phyloP scores from a whole-genome alignment of 768 basidiomycete species.

The Dentipellis sp. region DNA sequence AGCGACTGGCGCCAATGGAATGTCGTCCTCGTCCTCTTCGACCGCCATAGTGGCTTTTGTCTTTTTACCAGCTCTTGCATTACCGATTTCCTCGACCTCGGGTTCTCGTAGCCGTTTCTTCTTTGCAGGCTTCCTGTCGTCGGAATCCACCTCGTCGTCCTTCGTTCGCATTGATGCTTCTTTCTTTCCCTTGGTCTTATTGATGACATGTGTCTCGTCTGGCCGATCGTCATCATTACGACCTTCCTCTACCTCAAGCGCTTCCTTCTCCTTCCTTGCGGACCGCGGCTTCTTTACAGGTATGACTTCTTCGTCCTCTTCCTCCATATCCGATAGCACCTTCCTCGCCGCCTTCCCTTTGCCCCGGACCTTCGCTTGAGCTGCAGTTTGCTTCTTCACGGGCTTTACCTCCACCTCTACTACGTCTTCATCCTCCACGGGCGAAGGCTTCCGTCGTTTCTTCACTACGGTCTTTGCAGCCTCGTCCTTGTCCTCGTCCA shows the following conservation, averaged over 20 bases:
- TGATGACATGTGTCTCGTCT: too few relatives aligned
- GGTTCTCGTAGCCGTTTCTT: background rate
- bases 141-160: background rate
- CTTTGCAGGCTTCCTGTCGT: background rate
- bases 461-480: too few relatives aligned
- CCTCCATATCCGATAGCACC: background rate
- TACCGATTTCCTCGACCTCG: too few relatives aligned
- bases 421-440: too few relatives aligned
- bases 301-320: background rate
- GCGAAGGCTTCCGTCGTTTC: too few relatives aligned
- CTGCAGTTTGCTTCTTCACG: constrained; percentile 20
- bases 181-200: too few relatives aligned
- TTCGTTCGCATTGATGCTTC: background rate
- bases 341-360: constrained; percentile 1
- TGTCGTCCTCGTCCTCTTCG: background rate
- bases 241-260: too few relatives aligned
- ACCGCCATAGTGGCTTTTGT: background rate
- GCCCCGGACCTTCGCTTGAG: constrained; percentile 13
- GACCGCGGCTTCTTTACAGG: background rate
- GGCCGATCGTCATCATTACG: too few relatives aligned
- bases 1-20: too few relatives aligned
- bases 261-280: too few relatives aligned
- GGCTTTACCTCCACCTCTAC: constrained; percentile 28
- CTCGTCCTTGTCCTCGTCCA: too few relatives aligned
- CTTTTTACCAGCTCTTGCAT: too few relatives aligned